These are phyloP conservation scores for Chrysosporium queenslandicum DNA, from an alignment of 2,329 filamentous ascomycete species.

Conservation along the genomic window DNA sequence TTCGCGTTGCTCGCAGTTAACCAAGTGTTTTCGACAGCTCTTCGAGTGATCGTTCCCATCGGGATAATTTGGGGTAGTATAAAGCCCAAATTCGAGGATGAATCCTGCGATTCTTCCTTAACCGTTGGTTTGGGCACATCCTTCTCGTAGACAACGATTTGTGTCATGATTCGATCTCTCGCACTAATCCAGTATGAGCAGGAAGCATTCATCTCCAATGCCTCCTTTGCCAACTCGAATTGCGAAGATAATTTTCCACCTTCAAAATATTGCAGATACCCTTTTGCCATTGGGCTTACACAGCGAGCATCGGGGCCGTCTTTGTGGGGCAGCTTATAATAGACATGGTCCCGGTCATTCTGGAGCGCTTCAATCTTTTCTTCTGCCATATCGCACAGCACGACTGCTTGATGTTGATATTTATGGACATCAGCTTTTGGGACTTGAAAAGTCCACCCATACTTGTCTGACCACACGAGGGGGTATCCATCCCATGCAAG, in stretches of 20 bases:
- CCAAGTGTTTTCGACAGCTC: conserved; percentile 97
- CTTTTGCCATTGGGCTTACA: conserved; percentile 78
- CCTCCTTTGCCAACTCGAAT: conserved; percentile 83
- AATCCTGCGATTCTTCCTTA: conserved; percentile 19
- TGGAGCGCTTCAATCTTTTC: conserved; percentile 58
- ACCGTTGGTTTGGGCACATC: conserved; percentile 37
- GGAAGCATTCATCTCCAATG: conserved; percentile 94
- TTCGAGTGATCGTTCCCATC: conserved; percentile 92
- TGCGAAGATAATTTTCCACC: conserved; percentile 78
- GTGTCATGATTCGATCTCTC: conserved; percentile 81
- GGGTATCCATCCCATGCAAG: conserved; percentile 84
- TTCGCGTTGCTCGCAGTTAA: conserved; percentile 96
- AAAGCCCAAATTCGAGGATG: conserved; percentile 52
- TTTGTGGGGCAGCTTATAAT: conserved; percentile 94
- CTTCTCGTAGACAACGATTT: conserved; percentile 82
- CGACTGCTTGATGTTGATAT: conserved; percentile 62
- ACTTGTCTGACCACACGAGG: conserved; percentile 82
- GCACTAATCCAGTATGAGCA: conserved; percentile 99
- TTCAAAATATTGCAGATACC: conserved; percentile 84
- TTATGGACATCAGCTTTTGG: conserved; percentile 50
- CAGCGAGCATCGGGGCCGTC: conserved; percentile 81
- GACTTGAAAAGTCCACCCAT: conserved; percentile 88
- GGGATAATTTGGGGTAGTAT: conserved; percentile 94
- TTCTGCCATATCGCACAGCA: conserved; percentile 61
- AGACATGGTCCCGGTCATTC: conserved; percentile 56